These are phyloP conservation scores for Papiliotrema terrestris DNA, from an alignment of 1,284 basidiomycete species.

Conservation along the genomic window DNA sequence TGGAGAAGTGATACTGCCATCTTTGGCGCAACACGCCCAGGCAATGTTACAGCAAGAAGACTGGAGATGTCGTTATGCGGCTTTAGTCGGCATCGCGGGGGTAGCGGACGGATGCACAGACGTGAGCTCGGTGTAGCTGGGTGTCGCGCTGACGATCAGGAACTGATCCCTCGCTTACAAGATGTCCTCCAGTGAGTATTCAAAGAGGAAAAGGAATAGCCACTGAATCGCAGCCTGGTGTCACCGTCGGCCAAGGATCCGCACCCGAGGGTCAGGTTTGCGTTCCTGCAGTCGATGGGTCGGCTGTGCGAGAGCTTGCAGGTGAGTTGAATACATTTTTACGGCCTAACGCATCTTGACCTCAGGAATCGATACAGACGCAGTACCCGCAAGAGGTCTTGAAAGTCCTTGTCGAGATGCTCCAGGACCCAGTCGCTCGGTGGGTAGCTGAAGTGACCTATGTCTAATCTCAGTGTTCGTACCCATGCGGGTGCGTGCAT, in stretches of 20 bases:
- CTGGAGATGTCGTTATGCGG: conserved; percentile 76
- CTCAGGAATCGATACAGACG: conserved; percentile 29
- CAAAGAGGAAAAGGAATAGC: background rate
- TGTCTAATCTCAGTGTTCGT: conserved; percentile 59
- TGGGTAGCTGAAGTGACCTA: conserved; percentile 29
- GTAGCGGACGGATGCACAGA: conserved; percentile 31
- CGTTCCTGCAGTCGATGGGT: conserved; percentile 80
- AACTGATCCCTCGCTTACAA: conserved; percentile 9
- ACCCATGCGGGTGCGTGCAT: conserved; percentile 76
- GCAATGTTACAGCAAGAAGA: conserved; percentile 66
- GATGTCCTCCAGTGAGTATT: conserved; percentile 15
- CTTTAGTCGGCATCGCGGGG: conserved; percentile 56
- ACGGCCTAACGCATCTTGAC: background rate
- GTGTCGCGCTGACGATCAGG: background rate
- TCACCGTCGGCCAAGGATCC: conserved; percentile 69
- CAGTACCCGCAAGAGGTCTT: conserved; percentile 48
- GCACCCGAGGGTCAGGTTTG: conserved; percentile 75
- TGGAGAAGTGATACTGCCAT: conserved; percentile 56
- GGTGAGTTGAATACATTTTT: conserved; percentile 48
- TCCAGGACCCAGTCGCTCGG: conserved; percentile 72
- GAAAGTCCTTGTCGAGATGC: conserved; percentile 63
- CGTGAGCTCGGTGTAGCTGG: conserved; percentile 1
- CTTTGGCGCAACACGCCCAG: conserved; percentile 72
- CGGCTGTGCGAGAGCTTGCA: conserved; percentile 79
- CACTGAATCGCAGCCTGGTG: conserved; percentile 59